Evolutionary conservation across 192 early-diverging fungal species (phyloP), one percentile per base, ranked within the genome.

Genomic region (Chytriomyces confervae): DNA sequence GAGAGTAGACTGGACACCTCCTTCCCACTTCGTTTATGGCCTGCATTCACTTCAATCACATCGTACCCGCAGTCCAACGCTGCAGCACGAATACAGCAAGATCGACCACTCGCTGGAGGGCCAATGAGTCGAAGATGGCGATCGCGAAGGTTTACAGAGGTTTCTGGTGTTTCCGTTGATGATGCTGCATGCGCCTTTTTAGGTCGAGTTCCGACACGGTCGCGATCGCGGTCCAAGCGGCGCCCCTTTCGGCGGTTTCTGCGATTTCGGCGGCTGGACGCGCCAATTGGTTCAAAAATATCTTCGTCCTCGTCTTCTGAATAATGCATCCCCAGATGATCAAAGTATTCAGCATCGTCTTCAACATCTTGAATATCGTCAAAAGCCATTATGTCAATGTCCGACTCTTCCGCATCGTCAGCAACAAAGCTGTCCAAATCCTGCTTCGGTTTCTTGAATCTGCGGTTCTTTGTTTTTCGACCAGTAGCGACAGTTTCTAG

Each of bases 1-100:
- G 90, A 89, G 0, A 94, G 78, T 11, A 88, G 64, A 5, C 78
- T 84, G 48, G 89, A 20, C 0, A 96, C 75, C n/a, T 94, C 92
- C 65, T 91, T 93, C 29, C 91, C 91, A 10, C 86, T 89, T 36
- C 95, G 87, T 24, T 86, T 81, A 72, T 84, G 83, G 2, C 90
- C 90, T 0, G 92, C 83, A 74, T 94, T 87, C 4, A 94, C 84
- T 80, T 96, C 95, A 71, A 92, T 85, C 16, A 95, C 90, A 36
- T 92, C 89, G 75, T 90, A 96, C 1, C 91, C 92, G 61, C 85
- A 82, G 73, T 94, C 91, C 8, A 84, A 82, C 5, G 94, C 95
- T 47, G 88, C 90, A 0, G 93, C 89, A 74, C 90, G 91, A 0
- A 95, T 90, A 0, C 89, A 80, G 5, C 91, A 89, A 1, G 93